Evolutionary conservation across 495 filamentous ascomycete species (phyloP).

Genomic region (Aspergillus diversus): DNA sequence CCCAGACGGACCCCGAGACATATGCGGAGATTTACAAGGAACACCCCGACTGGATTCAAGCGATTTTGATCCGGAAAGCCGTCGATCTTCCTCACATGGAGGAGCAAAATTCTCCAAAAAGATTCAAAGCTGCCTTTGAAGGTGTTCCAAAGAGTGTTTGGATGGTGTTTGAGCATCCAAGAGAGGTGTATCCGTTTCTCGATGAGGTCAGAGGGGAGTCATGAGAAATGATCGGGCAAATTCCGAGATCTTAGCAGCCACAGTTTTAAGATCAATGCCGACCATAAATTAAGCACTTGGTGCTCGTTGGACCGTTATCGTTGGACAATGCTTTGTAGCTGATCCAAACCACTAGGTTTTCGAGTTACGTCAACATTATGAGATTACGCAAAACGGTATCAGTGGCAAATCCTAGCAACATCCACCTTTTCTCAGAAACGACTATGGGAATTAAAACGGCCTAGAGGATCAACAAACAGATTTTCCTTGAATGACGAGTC

Average conservation of each 20-base stretch:
- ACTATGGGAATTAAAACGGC: no score
- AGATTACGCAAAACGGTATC: background rate
- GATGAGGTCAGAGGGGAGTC: constrained; percentile 41
- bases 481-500: no score
- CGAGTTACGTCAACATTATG: constrained; percentile 24
- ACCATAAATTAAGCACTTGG: background rate
- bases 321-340: background rate
- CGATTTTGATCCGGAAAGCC: constrained; percentile 84
- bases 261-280: background rate
- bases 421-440: no score
- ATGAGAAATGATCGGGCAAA: background rate
- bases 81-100: constrained; percentile 72
- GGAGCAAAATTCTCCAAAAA: constrained; percentile 68
- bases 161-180: constrained; percentile 77
- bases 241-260: constrained; percentile 26
- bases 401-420: background rate
- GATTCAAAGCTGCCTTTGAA: constrained; percentile 85
- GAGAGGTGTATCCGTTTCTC: constrained; percentile 60
- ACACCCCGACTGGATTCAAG: constrained; percentile 73
- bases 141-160: constrained; percentile 70
- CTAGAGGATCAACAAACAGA: no score
- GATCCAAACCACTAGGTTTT: constrained; percentile 8
- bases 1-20: constrained; percentile 88
- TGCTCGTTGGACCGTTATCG: no score
- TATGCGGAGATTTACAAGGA: constrained; percentile 74